phyloP scores from a whole-genome alignment of 2,329 filamentous ascomycete genomes.

The Trichoderma guizhouense region DNA sequence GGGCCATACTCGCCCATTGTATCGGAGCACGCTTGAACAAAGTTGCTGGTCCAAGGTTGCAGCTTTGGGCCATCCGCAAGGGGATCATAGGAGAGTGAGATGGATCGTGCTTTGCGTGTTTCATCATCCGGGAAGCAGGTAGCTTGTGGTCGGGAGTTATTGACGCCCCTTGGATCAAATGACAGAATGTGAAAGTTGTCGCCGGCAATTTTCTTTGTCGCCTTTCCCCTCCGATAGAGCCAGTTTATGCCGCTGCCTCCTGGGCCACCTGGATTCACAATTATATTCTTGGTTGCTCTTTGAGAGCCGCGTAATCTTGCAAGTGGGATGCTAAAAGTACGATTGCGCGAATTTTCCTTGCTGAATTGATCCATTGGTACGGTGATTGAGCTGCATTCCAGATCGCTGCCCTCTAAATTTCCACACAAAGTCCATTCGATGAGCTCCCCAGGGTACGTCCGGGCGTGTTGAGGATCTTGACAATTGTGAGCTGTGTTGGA shows the following conservation, averaged over 20 bases:
- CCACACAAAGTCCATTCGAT: slow-evolving; percentile 41
- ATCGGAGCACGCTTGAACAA: slow-evolving; percentile 40
- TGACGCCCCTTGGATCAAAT: slow-evolving; percentile 27
- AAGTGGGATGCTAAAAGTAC: background rate
- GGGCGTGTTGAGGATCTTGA: background rate
- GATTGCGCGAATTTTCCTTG: slow-evolving; percentile 30
- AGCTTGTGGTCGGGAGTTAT: background rate
- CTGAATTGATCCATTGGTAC: slow-evolving; percentile 48
- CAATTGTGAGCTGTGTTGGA: background rate
- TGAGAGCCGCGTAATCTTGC: background rate
- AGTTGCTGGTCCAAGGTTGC: slow-evolving; percentile 42
- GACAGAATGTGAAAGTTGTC: slow-evolving; percentile 45
- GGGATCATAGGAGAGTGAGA: background rate
- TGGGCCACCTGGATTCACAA: slow-evolving; percentile 48
- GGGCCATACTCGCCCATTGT: slow-evolving; percentile 42
- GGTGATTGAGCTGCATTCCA: slow-evolving; percentile 42
- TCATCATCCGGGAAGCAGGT: background rate
- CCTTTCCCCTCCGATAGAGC: slow-evolving; percentile 33
- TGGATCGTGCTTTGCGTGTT: background rate
- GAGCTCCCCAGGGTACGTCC: slow-evolving; percentile 33
- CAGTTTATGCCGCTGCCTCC: slow-evolving; percentile 38
- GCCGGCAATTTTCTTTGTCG: slow-evolving; percentile 35
- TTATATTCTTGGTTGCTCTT: slow-evolving; percentile 38
- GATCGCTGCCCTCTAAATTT: slow-evolving; percentile 31
- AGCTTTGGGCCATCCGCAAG: slow-evolving; percentile 40